Base-by-base conservation (phyloP, 257 asterid species). In the Fraxinus quadrangulata region DNA sequence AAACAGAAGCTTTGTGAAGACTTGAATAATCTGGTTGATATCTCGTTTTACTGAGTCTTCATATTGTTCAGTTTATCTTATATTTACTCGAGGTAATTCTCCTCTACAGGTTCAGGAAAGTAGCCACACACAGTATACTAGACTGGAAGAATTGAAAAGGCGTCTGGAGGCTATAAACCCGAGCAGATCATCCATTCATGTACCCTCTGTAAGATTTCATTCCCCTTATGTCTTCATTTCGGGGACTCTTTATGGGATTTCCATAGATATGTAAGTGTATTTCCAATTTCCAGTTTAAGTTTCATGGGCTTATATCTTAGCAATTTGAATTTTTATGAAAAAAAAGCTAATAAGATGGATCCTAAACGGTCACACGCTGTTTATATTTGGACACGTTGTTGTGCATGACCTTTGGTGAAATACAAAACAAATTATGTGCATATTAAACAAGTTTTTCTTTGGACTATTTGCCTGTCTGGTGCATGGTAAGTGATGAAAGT, bases 61-160 rank as follows among this genome's bases (percentile, higher is more conserved):
- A 30, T 26, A 36, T 49, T 24, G 69, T 76, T 82, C 75, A 63
- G 47, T 36, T 84, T 23, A 13, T 67, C 80, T 17, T 56, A 40
- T 75, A 77, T 76, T 45, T 39, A 8, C 31, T 63, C 31, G 6
- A 75, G 82, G 74, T 69, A 19, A 77, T 72, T 10, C 71, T 77
- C 71, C 59, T 80, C 75, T 67, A 65, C 89, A 95, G 99, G 97
- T 95, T 75, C 91, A 82, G 34, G 97, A 94, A 87, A 90, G 99
- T 81, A 88, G 96, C 83, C 89, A 83, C 56, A 26, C 80, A 39
- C 99, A 95, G 84, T 71, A 90, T 36, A 76, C 94, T 76, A 91
- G 99, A 86, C 91, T 95, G 79, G 96, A 89, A 81, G 99, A 95
- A 75, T 73, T 95, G 88, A 95, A 95, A 86, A 92, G 95, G 80